Percentiles rank a stretch among this genome's conserved stretches.
These are phyloP conservation scores for Castanea sativa DNA, from an alignment of 306 rosid genomes.

Conservation along the genomic window DNA sequence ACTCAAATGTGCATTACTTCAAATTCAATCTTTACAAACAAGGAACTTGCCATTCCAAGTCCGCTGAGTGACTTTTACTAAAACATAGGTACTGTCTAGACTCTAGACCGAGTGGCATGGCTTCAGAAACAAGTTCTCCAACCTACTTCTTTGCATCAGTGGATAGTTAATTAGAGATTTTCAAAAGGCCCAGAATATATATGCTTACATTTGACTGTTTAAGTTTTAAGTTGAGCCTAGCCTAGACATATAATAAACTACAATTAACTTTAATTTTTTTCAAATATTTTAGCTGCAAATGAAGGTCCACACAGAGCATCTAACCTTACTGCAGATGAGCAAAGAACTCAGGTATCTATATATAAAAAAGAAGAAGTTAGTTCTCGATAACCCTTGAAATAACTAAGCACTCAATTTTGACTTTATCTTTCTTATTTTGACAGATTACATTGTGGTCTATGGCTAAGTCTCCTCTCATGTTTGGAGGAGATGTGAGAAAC, in stretches of 20 bases:
- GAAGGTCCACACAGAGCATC: conserved; percentile 74
- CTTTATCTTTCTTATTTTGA: conserved; percentile 12
- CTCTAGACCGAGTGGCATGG: background rate
- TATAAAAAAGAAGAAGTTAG: conserved; percentile 5
- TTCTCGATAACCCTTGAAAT: conserved; percentile 4
- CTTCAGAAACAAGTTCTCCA: background rate
- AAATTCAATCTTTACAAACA: background rate
- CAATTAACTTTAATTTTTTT: background rate
- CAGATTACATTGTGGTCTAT: conserved; percentile 92
- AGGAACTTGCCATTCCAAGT: background rate
- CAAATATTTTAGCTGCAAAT: conserved; percentile 55
- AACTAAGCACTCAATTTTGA: conserved; percentile 11
- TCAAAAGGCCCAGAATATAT: background rate
- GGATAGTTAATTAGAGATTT: background rate
- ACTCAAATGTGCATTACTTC: background rate
- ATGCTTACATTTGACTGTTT: conserved; percentile 21
- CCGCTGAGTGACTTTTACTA: background rate
- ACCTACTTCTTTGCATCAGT: background rate
- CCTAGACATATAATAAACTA: conserved; percentile 3
- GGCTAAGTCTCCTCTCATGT: conserved; percentile 97
- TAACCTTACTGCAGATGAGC: conserved; percentile 55
- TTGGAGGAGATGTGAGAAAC: conserved; percentile 87
- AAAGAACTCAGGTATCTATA: conserved; percentile 73
- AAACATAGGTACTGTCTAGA: background rate
- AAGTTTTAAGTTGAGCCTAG: conserved; percentile 24